Percentiles rank a stretch among this genome's conserved stretches.
Evolutionary conservation across 2,329 filamentous ascomycete species (phyloP).

Genomic region (Diaporthe eres): DNA sequence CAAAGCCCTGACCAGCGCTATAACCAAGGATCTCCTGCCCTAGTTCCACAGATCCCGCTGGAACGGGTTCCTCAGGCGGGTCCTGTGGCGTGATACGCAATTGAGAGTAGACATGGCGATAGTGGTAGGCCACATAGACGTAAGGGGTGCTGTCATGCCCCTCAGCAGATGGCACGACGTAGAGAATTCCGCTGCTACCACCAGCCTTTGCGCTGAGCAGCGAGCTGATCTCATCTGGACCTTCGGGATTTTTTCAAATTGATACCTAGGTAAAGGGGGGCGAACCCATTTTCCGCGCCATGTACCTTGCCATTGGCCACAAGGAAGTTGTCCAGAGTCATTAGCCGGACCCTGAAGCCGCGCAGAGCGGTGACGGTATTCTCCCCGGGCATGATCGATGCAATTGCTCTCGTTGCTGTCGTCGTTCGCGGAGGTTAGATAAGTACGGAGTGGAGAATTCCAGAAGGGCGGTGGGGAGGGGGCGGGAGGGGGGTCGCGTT

Average conservation of each 20-base stretch:
- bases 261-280: neutral
- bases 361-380: conserved; percentile 13
- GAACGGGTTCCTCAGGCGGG: neutral
- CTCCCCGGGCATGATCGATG: conserved; percentile 3
- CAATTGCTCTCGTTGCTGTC: neutral
- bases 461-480: too few species aligned
- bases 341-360: neutral
- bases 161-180: conserved; percentile 15
- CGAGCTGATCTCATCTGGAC: neutral
- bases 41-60: neutral
- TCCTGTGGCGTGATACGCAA: neutral
- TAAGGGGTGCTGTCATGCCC: neutral
- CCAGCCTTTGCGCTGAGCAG: neutral
- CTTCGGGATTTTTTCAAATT: neutral
- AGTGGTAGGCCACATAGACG: conserved; percentile 15
- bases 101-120: neutral
- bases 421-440: neutral
- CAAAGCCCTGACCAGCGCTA: neutral
- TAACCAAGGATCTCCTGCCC: neutral
- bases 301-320: neutral
- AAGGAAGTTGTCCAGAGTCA: conserved; percentile 3
- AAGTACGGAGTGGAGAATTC: neutral
- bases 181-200: neutral
- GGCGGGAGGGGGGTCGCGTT: too few species aligned
- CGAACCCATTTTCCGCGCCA: neutral